Evolutionary conservation across 2,329 filamentous ascomycete species (phyloP), one percentile per base, ranked within the genome.

Genomic region (Arthroderma sp.): DNA sequence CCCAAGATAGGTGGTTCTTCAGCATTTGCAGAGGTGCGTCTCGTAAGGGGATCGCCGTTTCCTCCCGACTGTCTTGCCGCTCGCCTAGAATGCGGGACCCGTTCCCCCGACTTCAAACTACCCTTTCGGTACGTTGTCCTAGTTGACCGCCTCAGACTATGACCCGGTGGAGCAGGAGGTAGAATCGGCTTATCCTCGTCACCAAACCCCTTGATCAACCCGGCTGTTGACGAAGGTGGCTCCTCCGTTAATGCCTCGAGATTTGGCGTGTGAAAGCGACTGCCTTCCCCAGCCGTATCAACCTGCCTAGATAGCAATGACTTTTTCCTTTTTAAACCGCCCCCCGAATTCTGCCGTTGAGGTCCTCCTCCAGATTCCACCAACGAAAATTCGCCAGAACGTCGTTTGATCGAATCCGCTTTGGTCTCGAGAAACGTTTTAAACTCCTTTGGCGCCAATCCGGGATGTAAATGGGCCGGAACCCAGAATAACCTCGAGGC

Each of bases 271-370:
- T 37, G 44, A 5, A 42, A 42, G 11, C 44, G 36, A 8, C 37
- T 39, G 9, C 33, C 32, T 5, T 43, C 73, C 6, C 73, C 72
- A 4, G 79, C 77, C 51, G 77, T 83, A 53, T 94, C 84, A 47
- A 98, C 84, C 61, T 96, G 88, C 47, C 83, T 77, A 4, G 89
- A 96, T 4, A 98, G 72, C 85, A 94, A 95, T 0, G 89, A 96
- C 64, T 91, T 94, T 64, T 94, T 94, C 55, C 91, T 77, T 53
- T 80, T 75, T 50, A 96, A 61, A 34, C 83, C 75, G 10, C 76
- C 76, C 8, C 56, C 60, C 4, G 65, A 77, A 8, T 67, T 60
- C 65, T 76, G 64, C 64, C 73, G 62, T 49, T 78, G 68, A 57
- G 76, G 49, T 53, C 72, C 51, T 47, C 43, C 52, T 54, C 74